Conservation (phyloP, 768 basidiomycete species). For the Hypholoma fasciculare region DNA sequence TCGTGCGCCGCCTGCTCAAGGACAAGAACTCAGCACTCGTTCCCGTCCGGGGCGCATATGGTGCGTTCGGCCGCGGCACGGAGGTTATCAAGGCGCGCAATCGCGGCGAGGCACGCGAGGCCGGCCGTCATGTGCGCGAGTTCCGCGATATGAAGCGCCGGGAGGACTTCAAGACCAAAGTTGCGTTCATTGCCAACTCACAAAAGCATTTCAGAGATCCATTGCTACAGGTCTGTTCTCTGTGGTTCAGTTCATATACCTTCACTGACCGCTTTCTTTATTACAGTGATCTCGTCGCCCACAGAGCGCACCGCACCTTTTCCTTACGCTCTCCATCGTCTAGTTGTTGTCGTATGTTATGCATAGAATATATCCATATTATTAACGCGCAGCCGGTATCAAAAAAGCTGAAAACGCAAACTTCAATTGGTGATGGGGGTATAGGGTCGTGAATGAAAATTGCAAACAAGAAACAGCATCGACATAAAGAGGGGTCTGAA, state of each 20-base stretch:
- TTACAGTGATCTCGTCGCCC: not conserved
- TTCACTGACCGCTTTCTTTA: too few relatives aligned
- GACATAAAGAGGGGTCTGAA: constrained; percentile 34
- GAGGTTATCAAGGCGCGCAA: constrained; percentile 90
- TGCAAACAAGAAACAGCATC: constrained; percentile 22
- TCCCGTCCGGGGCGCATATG: constrained; percentile 81
- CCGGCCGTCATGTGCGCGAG: constrained; percentile 82
- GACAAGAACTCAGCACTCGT: constrained; percentile 88
- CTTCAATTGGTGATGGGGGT: constrained; percentile 2
- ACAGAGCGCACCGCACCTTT: not conserved
- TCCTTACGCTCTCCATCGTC: not conserved
- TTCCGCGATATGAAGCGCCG: constrained; percentile 77
- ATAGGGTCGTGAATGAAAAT: constrained; percentile 12
- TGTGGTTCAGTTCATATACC: too few relatives aligned
- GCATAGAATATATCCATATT: constrained; percentile 14
- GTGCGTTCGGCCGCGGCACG: constrained; percentile 80
- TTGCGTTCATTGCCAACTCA: constrained; percentile 76
- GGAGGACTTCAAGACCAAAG: constrained; percentile 83
- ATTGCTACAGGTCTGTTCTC: constrained; percentile 1
- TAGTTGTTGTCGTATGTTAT: constrained; percentile 20
- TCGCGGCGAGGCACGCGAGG: constrained; percentile 92
- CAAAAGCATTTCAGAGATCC: constrained; percentile 91
- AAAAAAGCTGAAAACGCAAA: constrained; percentile 4
- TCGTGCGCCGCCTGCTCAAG: constrained; percentile 74
- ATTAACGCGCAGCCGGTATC: constrained; percentile 5